Conservation (phyloP, 2,329 filamentous ascomycete species). For the Knufia fluminis region DNA sequence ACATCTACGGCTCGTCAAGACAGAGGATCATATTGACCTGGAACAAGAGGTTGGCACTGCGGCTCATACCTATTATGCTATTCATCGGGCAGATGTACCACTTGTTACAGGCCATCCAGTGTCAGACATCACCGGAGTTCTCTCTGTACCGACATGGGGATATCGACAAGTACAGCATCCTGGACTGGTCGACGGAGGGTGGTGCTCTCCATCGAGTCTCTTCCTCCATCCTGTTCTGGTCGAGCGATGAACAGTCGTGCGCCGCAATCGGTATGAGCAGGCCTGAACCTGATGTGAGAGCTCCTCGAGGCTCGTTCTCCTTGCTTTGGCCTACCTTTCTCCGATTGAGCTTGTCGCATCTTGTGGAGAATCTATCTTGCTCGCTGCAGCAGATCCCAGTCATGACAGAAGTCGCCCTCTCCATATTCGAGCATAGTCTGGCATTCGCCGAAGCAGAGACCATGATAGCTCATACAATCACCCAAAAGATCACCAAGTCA, state of each 20-base stretch:
- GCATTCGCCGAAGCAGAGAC: slow-evolving; percentile 94
- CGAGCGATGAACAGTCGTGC: slow-evolving; percentile 67
- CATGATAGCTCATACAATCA: slow-evolving; percentile 67
- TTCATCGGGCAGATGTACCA: slow-evolving; percentile 59
- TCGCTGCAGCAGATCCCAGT: slow-evolving; percentile 74
- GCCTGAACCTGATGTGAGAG: slow-evolving; percentile 39
- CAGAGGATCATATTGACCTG: slow-evolving; percentile 68
- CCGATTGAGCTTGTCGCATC: slow-evolving; percentile 60
- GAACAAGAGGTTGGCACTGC: slow-evolving; percentile 60
- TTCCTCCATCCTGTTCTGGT: slow-evolving; percentile 61
- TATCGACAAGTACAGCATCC: slow-evolving; percentile 52
- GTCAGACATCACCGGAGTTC: slow-evolving; percentile 74
- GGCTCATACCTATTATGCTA: slow-evolving; percentile 60
- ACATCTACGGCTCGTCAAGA: slow-evolving; percentile 85
- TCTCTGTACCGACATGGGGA: slow-evolving; percentile 61
- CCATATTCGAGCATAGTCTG: slow-evolving; percentile 88
- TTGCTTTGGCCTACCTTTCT: slow-evolving; percentile 47
- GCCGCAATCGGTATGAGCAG: slow-evolving; percentile 64
- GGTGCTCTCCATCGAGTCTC: slow-evolving; percentile 63
- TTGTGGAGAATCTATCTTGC: slow-evolving; percentile 79
- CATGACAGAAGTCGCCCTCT: slow-evolving; percentile 86
- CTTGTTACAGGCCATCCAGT: slow-evolving; percentile 77
- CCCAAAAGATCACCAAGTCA: slow-evolving; percentile 25
- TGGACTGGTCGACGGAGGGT: slow-evolving; percentile 63
- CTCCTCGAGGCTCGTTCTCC: slow-evolving; percentile 68